Base-by-base conservation (phyloP, 2,329 filamentous ascomycete species). In the Exserohilum turcica region DNA sequence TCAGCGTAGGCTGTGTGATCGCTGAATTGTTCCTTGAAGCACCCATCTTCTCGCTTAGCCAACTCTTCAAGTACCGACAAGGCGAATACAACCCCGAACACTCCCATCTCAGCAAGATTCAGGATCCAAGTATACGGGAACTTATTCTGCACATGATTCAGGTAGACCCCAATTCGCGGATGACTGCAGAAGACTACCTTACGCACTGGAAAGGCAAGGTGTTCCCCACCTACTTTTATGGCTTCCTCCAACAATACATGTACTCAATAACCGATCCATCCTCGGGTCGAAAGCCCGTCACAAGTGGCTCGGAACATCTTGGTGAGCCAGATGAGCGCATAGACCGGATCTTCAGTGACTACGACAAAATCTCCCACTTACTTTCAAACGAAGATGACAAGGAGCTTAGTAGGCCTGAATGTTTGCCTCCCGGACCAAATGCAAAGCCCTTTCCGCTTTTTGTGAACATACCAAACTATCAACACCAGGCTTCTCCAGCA, bases 241-340 rank as follows among this genome's bases (percentile, higher is more conserved):
- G 86, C 70, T 97, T 99, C 70, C 80, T 99, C 28, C 94, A 99
- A 71, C 92, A 97, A 67, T 96, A 99, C 71, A 97, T 99, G 91
- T 90, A 91, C 63, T 84, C 96, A 48, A 90, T 99, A 57, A 97
- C 94, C 3, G 92, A 97, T 71, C 89, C 92, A 0, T 90, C 89
- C 0, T 90, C 91, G 1, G 91, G 91, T 0, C 87, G 89, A 60
- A 86, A 84, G 46, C 84, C 87, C 9, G 82, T 91, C 36, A 87
- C 88, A 8, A 84, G 88, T 1, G 82, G 85, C 9, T 77, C 82
- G 3, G 86, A 84, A 59, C 95, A 92, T 66, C 80, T 92, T 46
- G 89, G 89, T 55, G 92, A 97, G 73, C 87, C 92, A 1, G 94
- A 99, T 73, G 92, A 97, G 61, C 86, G 94, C 36, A 97, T 99